Percentiles rank a stretch among this genome's conserved stretches.
phyloP scores from a whole-genome alignment of 1,284 basidiomycete species.

The Leccinum solheimii region DNA sequence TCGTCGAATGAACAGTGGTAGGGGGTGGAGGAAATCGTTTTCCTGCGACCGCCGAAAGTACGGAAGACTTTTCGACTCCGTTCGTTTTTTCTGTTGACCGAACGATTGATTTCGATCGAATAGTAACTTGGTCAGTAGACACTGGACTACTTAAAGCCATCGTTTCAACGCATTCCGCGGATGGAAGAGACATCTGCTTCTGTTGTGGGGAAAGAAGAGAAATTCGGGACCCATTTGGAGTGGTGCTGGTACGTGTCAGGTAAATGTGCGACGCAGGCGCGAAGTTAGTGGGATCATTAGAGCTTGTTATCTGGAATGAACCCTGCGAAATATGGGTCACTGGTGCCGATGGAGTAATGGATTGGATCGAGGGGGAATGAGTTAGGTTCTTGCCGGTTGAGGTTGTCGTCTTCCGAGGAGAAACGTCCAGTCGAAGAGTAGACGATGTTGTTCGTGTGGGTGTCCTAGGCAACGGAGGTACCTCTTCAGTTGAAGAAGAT shows the following conservation, averaged over 20 bases:
- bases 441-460: slow-evolving; percentile 16
- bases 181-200: slow-evolving; percentile 28
- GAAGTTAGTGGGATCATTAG: slow-evolving; percentile 5
- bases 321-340: slow-evolving; percentile 3
- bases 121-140: neutral
- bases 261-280: slow-evolving; percentile 17
- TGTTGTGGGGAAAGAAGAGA: slow-evolving; percentile 27
- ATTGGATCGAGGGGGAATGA: slow-evolving; percentile 17
- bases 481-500: slow-evolving; percentile 22
- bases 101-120: slow-evolving; percentile 33
- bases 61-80: slow-evolving; percentile 2
- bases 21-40: slow-evolving; percentile 6
- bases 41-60: slow-evolving; percentile 11
- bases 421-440: neutral
- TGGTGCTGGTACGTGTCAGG: neutral
- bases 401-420: slow-evolving; percentile 9
- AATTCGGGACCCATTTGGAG: slow-evolving; percentile 16
- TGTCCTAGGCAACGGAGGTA: slow-evolving; percentile 30
- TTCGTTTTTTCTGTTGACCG: slow-evolving; percentile 18
- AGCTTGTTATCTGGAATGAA: slow-evolving; percentile 22
- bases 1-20: slow-evolving; percentile 13
- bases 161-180: slow-evolving; percentile 20
- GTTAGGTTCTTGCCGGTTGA: slow-evolving; percentile 19
- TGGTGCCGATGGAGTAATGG: slow-evolving; percentile 31
- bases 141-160: slow-evolving; percentile 1